These are phyloP conservation scores for Globisporangium okanoganense DNA, from an alignment of 352 stramenopile species.

Conservation along the genomic window DNA sequence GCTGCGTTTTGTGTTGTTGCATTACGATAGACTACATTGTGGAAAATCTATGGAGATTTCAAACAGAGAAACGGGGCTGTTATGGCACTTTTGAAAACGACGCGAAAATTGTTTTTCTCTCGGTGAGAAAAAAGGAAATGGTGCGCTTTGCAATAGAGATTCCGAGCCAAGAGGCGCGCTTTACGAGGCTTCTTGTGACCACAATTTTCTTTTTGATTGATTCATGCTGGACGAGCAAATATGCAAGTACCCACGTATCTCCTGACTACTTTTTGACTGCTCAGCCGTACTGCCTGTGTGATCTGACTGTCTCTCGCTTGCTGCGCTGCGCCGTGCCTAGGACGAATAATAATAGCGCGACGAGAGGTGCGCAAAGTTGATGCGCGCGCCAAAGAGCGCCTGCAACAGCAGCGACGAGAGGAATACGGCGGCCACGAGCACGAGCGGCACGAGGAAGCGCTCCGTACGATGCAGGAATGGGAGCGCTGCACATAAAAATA, in stretches of 20 bases:
- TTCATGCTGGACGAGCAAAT: not conserved
- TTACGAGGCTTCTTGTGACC: not conserved
- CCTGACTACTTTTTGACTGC: not conserved
- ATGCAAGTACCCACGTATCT: not conserved
- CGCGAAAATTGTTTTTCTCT: not conserved
- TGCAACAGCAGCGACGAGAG: slow-evolving; percentile 80
- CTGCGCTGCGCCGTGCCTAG: slow-evolving; percentile 11
- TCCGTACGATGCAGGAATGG: slow-evolving; percentile 90
- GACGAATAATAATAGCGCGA: slow-evolving; percentile 80
- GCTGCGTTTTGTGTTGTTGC: not conserved
- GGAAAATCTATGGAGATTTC: not conserved
- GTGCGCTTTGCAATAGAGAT: not conserved
- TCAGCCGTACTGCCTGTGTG: not conserved
- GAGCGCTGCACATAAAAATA: slow-evolving; percentile 43
- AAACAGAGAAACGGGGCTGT: not conserved
- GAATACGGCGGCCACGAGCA: slow-evolving; percentile 72
- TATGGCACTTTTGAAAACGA: not conserved
- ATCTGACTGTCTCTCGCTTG: not conserved
- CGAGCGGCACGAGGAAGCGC: slow-evolving; percentile 84
- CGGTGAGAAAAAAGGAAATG: not conserved
- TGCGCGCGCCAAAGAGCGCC: slow-evolving; percentile 52
- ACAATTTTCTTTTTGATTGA: not conserved
- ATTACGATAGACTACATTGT: not conserved
- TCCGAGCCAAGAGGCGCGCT: not conserved
- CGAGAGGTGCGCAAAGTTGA: slow-evolving; percentile 76